Conservation (phyloP, 305 asterid species). For the Fraxinus platypoda region DNA sequence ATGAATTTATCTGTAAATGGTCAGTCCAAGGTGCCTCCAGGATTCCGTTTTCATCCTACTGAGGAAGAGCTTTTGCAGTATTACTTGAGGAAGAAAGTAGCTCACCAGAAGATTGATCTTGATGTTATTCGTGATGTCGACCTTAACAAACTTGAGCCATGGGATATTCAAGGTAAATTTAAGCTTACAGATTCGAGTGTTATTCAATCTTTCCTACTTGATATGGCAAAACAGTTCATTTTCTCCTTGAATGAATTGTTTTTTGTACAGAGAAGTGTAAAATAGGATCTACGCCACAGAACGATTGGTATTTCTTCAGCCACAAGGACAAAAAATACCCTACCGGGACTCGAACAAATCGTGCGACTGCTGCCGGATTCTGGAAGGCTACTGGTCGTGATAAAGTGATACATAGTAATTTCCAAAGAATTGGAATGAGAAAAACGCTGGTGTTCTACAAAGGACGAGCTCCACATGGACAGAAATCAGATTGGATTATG, state of each 20-base stretch:
- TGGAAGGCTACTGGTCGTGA: constrained; percentile 99
- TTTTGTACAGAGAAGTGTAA: constrained; percentile 62
- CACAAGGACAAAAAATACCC: constrained; percentile 98
- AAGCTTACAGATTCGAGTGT: too few species aligned
- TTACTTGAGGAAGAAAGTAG: constrained; percentile 78
- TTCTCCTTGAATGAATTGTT: not conserved
- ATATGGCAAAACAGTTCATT: not conserved
- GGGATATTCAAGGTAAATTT: constrained; percentile 81
- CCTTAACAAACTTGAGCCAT: constrained; percentile 91
- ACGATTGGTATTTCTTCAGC: constrained; percentile 97
- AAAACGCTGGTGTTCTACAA: constrained; percentile 86
- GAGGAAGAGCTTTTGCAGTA: constrained; percentile 90
- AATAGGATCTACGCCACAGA: constrained; percentile 91
- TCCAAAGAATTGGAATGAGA: constrained; percentile 85
- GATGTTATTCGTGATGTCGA: constrained; percentile 91
- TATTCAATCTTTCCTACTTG: not conserved
- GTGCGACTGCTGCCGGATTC: constrained; percentile 93
- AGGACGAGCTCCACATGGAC: constrained; percentile 97
- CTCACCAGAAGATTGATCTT: constrained; percentile 65
- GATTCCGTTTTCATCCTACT: constrained; percentile 93
- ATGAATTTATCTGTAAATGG: constrained; percentile 85
- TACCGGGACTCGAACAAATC: constrained; percentile 87
- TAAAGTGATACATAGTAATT: constrained; percentile 70
- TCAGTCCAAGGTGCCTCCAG: constrained; percentile 86
- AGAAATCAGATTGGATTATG: constrained; percentile 96